These are phyloP conservation scores for Camelina sativa DNA, from an alignment of 345 rosid species.

Conservation along the genomic window DNA sequence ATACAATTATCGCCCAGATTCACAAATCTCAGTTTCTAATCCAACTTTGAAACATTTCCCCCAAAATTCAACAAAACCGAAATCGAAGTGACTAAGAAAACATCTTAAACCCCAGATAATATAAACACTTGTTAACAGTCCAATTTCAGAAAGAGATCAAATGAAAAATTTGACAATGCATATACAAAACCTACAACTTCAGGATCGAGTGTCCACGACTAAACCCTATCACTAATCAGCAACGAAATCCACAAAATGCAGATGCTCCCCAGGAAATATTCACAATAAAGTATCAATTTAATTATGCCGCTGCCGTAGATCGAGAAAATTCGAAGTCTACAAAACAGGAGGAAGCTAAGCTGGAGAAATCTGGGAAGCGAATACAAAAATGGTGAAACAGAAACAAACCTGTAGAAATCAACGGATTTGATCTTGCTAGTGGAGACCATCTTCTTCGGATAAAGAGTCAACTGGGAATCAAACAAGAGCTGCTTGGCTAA, in stretches of 20 bases:
- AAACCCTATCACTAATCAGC: slow-evolving; percentile 30
- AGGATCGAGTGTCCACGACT: slow-evolving; percentile 10
- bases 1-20: not conserved
- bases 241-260: not conserved
- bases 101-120: slow-evolving; percentile 9
- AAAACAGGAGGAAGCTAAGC: slow-evolving; percentile 4
- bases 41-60: not conserved
- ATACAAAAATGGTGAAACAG: slow-evolving; percentile 16
- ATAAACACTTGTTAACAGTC: not conserved
- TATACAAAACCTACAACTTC: slow-evolving; percentile 21
- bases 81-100: not conserved
- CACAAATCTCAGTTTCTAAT: slow-evolving; percentile 23
- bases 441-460: slow-evolving; percentile 57
- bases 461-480: slow-evolving; percentile 17
- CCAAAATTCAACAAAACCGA: not conserved
- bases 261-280: not conserved
- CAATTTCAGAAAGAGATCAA: slow-evolving; percentile 21
- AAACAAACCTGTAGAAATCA: slow-evolving; percentile 71
- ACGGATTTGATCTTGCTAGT: slow-evolving; percentile 70
- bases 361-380: not conserved
- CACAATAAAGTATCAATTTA: not conserved
- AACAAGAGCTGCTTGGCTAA: slow-evolving; percentile 27
- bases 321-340: slow-evolving; percentile 3
- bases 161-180: slow-evolving; percentile 14
- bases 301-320: slow-evolving; percentile 22